Base-by-base conservation (phyloP, 805 yeast species). In the Isabelozyma heimii region DNA sequence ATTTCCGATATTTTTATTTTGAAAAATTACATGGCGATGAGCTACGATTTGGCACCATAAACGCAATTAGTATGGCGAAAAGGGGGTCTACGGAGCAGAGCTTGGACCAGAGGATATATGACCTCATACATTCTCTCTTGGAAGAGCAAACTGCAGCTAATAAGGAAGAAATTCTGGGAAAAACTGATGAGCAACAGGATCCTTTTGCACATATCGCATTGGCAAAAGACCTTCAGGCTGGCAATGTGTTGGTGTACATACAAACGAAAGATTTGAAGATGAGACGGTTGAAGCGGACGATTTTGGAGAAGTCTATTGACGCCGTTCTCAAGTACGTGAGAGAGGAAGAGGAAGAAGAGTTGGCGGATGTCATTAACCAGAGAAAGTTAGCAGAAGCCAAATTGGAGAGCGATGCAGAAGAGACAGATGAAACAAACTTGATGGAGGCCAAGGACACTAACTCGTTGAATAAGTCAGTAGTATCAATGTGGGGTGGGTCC, bases 391-490 rank as follows among this genome's bases (percentile, higher is more conserved):
- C 61, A 17, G 67, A 59, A 13, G 55, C 54, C 0, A 64, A 57
- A 10, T 63, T 61, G 5, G 75, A 67, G 30, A 67, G 75, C 42
- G 82, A 79, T 40, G 65, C 66, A 30, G 76, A 74, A 24, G 73
- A 65, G 8, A 72, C 73, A 15, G 69, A 68, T 33, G 72, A 65
- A 26, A 63, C 61, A 20, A 80, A 80, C 20, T 55, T 89, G 48
- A 82, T 89, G 88, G 82, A 79, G 3, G 89, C 80, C 5, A 72
- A 70, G 44, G 89, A 88, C 48, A 62, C 75, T 2, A 91, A 91
- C 57, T 70, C 79, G 3, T 77, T 90, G 69, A 92, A 92, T 64
- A 89, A 85, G 59, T 81, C 86, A 16, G 86, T 91, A 2, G 87
- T 87, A 0, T 76, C 82, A 15, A 64, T 83, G 43, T 91, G 97